Base-by-base conservation (phyloP, 768 basidiomycete genomes). In the Lepiota brunneoincarnata region DNA sequence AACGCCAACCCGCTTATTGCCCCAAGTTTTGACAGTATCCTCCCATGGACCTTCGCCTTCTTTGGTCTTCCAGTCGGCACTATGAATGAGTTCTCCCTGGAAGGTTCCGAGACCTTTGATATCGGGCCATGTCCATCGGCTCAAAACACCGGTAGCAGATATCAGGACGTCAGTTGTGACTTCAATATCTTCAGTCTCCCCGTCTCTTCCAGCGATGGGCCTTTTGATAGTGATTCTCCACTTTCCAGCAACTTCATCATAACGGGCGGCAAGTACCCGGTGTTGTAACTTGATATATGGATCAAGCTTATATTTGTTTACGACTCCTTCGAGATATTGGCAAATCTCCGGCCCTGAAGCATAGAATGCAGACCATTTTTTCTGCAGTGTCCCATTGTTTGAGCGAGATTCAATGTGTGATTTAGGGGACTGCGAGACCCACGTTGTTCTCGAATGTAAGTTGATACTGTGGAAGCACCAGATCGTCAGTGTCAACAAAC, bases 111-210 rank as follows among this genome's bases (percentile, higher is more conserved):
- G 63, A 3, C 84, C 86, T 7, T 71, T 64, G 40, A 88, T 85
- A 40, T 83, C 76, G 2, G 87, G 87, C 87, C 84, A 87, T 23
- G 75, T 71, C 84, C 84, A 87, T 6, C 80, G 66, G 45, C 79
- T 82, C 41, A 85, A 63, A 10, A 58, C 58, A 3, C 84, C 84
- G 17, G 78, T 64, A n/a, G 75, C 78, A 12, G 77, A 78, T 46
- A 88, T 74, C 34, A 87, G 70, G 0, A 86, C 69, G 55, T 87
- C 84, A 1, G 76, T 78, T 0, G 63, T 71, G 57, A 85, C 83
- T 21, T 78, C 76, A 39, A 82, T 72, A 57, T 76, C 72, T 45
- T 78, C 77, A 3, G 37, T 54, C 23, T 46, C 44, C n/a, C 23
- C 28, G 34, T 43, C 50, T 4, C 40, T 20, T 7, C 24, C 44